phyloP scores from a whole-genome alignment of 805 yeast genomes.

The Saccharomycopsis lassenensis region DNA sequence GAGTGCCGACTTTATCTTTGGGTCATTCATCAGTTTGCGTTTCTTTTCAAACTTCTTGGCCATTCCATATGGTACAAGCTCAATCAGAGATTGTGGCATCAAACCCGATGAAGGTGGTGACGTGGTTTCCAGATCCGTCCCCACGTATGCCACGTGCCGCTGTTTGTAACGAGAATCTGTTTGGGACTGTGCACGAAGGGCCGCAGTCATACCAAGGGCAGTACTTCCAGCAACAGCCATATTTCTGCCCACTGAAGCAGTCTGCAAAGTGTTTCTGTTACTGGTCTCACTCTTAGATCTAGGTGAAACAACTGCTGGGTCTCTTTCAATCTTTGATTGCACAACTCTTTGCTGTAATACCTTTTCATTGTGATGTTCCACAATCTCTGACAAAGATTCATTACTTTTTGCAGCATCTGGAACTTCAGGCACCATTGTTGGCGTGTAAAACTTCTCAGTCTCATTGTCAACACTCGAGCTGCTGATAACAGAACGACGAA shows the following conservation, averaged over 20 bases:
- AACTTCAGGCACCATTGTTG: too few species aligned
- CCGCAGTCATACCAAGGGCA: too few species aligned
- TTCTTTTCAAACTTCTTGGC: constrained; percentile 13
- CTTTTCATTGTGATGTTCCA: constrained; percentile 1
- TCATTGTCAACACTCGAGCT: too few species aligned
- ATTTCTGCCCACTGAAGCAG: not conserved
- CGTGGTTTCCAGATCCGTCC: too few species aligned
- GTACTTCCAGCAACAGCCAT: too few species aligned
- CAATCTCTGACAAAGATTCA: not conserved
- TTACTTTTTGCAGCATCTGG: not conserved
- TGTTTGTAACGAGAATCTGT: too few species aligned
- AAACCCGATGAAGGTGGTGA: too few species aligned
- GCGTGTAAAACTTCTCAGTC: constrained; percentile 10
- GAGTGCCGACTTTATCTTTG: not conserved
- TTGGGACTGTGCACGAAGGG: too few species aligned
- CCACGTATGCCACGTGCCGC: too few species aligned
- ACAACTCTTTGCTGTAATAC: constrained; percentile 1
- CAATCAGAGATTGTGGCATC: too few species aligned
- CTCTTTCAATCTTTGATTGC: constrained; percentile 2
- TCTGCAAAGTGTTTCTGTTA: not conserved
- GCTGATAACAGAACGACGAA: constrained; percentile 8
- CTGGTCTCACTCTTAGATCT: not conserved
- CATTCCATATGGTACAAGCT: constrained; percentile 14
- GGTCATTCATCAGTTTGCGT: too few species aligned
- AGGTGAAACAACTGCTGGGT: too few species aligned